Evolutionary conservation across 2,329 filamentous ascomycete genomes (phyloP).

Genomic region (Aspergillus piperis): DNA sequence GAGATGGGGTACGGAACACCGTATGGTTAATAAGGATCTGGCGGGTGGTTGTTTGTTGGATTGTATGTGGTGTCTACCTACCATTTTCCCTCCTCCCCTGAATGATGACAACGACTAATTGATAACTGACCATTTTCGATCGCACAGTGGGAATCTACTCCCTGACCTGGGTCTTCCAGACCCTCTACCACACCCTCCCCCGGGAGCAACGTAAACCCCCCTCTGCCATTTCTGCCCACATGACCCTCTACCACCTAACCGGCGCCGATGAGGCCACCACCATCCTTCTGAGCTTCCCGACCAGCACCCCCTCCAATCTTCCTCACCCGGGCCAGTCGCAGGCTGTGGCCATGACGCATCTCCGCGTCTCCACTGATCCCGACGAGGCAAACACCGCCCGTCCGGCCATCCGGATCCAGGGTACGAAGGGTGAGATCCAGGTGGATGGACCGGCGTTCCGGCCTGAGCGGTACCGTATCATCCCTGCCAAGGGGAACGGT

Average conservation of each 20-base stretch:
- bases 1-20: conserved; percentile 62
- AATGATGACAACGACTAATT: background rate
- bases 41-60: conserved; percentile 83
- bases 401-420: conserved; percentile 76
- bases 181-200: conserved; percentile 77
- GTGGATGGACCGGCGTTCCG: conserved; percentile 71
- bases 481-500: conserved; percentile 54
- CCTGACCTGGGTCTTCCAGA: conserved; percentile 88
- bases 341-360: conserved; percentile 68
- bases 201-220: conserved; percentile 65
- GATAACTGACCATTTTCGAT: background rate
- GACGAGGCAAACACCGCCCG: conserved; percentile 61
- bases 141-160: conserved; percentile 76
- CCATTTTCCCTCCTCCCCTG: background rate
- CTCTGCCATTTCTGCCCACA: conserved; percentile 63
- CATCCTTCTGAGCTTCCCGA: conserved; percentile 75
- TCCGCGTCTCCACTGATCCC: conserved; percentile 64
- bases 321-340: conserved; percentile 56
- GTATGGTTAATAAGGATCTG: conserved; percentile 81
- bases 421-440: conserved; percentile 78
- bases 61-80: conserved; percentile 39
- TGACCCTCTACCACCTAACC: conserved; percentile 70
- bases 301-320: conserved; percentile 47
- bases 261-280: conserved; percentile 78
- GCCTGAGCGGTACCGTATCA: conserved; percentile 65